Conservation (phyloP, 1,284 basidiomycete genomes). For the Ceratobasidium sp. region DNA sequence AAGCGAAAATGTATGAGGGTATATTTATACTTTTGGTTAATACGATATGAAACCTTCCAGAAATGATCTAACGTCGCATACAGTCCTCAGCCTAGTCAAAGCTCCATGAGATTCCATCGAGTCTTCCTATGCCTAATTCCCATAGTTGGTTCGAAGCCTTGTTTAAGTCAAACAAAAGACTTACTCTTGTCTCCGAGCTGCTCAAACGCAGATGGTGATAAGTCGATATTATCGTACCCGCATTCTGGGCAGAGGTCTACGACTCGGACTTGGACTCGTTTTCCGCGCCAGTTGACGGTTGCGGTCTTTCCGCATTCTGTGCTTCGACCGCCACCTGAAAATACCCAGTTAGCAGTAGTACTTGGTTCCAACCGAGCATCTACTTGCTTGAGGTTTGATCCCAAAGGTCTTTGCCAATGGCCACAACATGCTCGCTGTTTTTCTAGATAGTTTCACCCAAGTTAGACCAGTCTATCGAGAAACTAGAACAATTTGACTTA, state of each 20-base stretch:
- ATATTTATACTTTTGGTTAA: too few relatives aligned
- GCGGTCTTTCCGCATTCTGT: not conserved
- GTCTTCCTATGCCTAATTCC: not conserved
- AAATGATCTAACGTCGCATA: too few relatives aligned
- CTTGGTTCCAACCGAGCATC: not conserved
- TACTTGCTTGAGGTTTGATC: constrained; percentile 1
- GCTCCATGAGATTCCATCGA: not conserved
- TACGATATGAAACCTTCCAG: too few relatives aligned
- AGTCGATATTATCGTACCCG: not conserved
- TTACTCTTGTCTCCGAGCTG: not conserved
- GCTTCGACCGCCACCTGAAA: not conserved
- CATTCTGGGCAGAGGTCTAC: not conserved
- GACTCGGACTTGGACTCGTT: not conserved
- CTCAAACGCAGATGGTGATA: constrained; percentile 12
- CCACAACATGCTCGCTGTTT: constrained; percentile 6
- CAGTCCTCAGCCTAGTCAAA: not conserved
- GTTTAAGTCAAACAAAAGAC: not conserved
- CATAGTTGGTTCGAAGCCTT: not conserved
- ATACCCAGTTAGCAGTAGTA: not conserved
- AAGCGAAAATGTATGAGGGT: not conserved
- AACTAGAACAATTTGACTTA: not conserved
- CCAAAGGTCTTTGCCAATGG: not conserved
- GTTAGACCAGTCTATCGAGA: not conserved
- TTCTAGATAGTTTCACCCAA: not conserved
- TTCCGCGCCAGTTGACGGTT: not conserved